Evolutionary conservation across 2,329 filamentous ascomycete genomes (phyloP).

Genomic region (Periconia sp.): DNA sequence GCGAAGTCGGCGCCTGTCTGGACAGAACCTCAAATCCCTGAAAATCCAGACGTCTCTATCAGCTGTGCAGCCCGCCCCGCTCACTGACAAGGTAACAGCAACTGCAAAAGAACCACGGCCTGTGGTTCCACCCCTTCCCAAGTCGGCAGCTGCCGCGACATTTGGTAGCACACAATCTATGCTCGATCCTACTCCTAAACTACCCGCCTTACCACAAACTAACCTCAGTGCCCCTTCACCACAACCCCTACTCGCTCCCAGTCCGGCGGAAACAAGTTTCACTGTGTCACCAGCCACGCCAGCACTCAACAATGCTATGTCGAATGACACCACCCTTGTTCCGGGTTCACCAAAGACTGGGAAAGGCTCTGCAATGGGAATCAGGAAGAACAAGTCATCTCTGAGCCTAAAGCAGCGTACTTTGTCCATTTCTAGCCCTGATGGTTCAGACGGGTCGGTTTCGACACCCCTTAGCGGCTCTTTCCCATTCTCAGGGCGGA

Average conservation of each 20-base stretch:
- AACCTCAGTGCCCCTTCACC: constrained; percentile 34
- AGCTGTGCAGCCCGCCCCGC: constrained; percentile 34
- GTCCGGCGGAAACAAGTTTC: constrained; percentile 45
- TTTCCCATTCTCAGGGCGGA: constrained; percentile 56
- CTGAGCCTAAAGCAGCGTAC: constrained; percentile 74
- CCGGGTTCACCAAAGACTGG: constrained; percentile 40
- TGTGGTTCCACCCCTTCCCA: constrained; percentile 36
- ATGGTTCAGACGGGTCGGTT: constrained; percentile 68
- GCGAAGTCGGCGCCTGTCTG: constrained; percentile 76
- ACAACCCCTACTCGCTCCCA: constrained; percentile 37
- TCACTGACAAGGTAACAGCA: constrained; percentile 38
- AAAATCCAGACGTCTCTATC: constrained; percentile 77
- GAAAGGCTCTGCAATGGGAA: constrained; percentile 31
- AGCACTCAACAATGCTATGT: constrained; percentile 42
- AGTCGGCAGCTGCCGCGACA: constrained; percentile 36
- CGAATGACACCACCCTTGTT: constrained; percentile 45
- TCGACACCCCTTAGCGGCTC: constrained; percentile 72
- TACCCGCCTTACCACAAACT: constrained; percentile 32
- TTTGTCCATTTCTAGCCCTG: constrained; percentile 64
- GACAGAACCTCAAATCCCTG: constrained; percentile 76
- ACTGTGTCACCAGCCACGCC: constrained; percentile 44
- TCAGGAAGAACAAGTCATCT: constrained; percentile 55
- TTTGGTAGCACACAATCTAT: constrained; percentile 28
- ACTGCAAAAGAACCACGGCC: constrained; percentile 35
- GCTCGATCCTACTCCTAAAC: constrained; percentile 33